Evolutionary conservation across 1,284 basidiomycete species (phyloP).

Genomic region (Apiotrichum brassicae): DNA sequence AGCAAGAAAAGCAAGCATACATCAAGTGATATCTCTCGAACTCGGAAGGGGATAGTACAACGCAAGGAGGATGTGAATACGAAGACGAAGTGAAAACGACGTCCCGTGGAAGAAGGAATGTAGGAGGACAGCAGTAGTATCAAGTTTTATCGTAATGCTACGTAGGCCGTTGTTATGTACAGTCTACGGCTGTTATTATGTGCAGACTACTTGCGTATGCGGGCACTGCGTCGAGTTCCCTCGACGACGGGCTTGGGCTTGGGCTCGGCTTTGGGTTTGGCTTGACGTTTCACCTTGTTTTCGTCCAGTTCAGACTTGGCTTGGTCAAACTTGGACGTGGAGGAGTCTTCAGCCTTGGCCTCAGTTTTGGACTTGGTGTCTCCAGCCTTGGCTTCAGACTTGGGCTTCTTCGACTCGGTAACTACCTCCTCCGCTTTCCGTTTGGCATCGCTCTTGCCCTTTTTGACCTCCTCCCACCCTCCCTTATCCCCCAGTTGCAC

Average conservation of each 20-base stretch:
- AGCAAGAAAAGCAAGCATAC: too few species aligned
- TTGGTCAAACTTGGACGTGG: too few species aligned
- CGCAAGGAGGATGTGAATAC: too few species aligned
- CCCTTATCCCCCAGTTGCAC: conserved; percentile 63
- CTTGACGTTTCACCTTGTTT: conserved; percentile 3
- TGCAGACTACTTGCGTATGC: conserved; percentile 4
- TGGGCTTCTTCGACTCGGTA: neutral
- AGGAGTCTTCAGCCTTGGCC: neutral
- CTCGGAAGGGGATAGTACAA: too few species aligned
- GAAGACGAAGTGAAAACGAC: too few species aligned
- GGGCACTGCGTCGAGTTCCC: conserved; percentile 13
- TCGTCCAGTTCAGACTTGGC: neutral
- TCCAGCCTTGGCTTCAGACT: conserved; percentile 4
- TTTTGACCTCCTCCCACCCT: conserved; percentile 34
- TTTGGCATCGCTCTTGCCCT: neutral
- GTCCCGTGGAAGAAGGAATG: too few species aligned
- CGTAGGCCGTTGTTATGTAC: neutral
- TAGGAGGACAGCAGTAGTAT: too few species aligned
- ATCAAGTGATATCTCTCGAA: too few species aligned
- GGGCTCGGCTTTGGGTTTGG: conserved; percentile 15
- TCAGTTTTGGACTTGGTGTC: too few species aligned
- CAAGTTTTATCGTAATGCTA: too few species aligned
- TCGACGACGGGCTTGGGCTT: conserved; percentile 3
- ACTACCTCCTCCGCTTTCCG: neutral
- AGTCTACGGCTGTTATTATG: too few species aligned